phyloP scores from a whole-genome alignment of 2,329 filamentous ascomycete species.

The Salinomyces thailandicus region DNA sequence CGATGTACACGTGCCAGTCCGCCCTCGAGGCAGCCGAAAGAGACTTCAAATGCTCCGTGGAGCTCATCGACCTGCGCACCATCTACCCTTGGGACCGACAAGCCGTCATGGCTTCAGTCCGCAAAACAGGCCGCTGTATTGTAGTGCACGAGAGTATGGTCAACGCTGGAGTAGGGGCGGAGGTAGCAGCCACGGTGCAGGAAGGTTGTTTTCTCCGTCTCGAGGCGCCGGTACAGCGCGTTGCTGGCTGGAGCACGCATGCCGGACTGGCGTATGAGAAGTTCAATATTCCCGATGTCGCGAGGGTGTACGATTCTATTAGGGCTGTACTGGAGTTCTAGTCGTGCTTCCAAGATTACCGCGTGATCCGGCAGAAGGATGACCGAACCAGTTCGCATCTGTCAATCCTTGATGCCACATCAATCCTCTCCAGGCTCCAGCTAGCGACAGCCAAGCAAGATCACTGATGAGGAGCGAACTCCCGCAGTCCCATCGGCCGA shows the following conservation, averaged over 20 bases:
- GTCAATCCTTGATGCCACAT: too few relatives aligned
- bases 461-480: too few relatives aligned
- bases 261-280: slow-evolving; percentile 66
- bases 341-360: too few relatives aligned
- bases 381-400: too few relatives aligned
- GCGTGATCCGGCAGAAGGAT: too few relatives aligned
- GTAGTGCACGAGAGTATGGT: slow-evolving; percentile 90
- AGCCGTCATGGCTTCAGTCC: slow-evolving; percentile 69
- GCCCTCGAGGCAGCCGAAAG: slow-evolving; percentile 70
- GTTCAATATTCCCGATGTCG: slow-evolving; percentile 67
- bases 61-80: slow-evolving; percentile 79
- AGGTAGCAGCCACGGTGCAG: slow-evolving; percentile 80
- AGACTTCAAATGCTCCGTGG: slow-evolving; percentile 62
- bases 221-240: slow-evolving; percentile 73
- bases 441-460: too few relatives aligned
- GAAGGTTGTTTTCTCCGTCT: slow-evolving; percentile 74
- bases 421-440: too few relatives aligned
- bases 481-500: too few relatives aligned
- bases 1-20: slow-evolving; percentile 69
- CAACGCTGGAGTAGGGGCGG: slow-evolving; percentile 79
- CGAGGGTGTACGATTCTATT: slow-evolving; percentile 49
- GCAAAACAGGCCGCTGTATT: slow-evolving; percentile 74
- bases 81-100: slow-evolving; percentile 86
- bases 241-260: slow-evolving; percentile 85
- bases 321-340: slow-evolving; percentile 38